These are phyloP conservation scores for Pichia nakasei DNA, from an alignment of 805 yeast genomes.

Conservation along the genomic window DNA sequence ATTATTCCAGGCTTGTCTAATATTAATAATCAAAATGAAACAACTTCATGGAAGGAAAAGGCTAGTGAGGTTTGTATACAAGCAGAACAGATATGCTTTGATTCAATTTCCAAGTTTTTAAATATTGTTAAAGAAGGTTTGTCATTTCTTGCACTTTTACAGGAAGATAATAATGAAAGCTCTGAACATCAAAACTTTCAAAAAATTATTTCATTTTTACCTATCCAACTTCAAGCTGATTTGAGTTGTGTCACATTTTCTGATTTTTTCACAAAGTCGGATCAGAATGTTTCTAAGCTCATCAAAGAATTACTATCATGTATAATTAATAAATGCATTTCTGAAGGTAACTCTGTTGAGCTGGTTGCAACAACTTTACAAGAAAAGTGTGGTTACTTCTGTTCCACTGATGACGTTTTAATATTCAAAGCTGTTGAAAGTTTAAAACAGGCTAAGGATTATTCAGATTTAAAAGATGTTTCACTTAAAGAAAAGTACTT, in stretches of 20 bases:
- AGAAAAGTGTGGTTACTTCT: constrained; percentile 89
- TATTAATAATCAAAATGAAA: constrained; percentile 44
- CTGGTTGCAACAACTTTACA: constrained; percentile 79
- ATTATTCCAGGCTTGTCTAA: constrained; percentile 52
- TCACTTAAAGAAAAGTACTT: constrained; percentile 59
- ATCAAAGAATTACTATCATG: constrained; percentile 84
- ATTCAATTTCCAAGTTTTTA: constrained; percentile 65
- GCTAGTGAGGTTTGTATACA: constrained; percentile 60
- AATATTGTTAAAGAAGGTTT: constrained; percentile 81
- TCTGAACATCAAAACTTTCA: constrained; percentile 32
- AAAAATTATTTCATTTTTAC: constrained; percentile 61
- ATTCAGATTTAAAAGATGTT: constrained; percentile 59
- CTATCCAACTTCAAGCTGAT: constrained; percentile 59
- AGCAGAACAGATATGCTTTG: constrained; percentile 86
- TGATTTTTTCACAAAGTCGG: constrained; percentile 68
- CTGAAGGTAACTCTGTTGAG: constrained; percentile 90
- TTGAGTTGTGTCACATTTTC: constrained; percentile 60
- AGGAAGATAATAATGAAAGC: constrained; percentile 48
- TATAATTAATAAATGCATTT: constrained; percentile 78
- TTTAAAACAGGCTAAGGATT: constrained; percentile 74
- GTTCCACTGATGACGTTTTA: constrained; percentile 87
- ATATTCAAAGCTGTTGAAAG: constrained; percentile 92
- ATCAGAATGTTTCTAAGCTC: constrained; percentile 45
- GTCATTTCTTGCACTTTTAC: constrained; percentile 73
- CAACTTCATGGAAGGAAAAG: constrained; percentile 33